Base-by-base conservation (phyloP, 2,329 filamentous ascomycete species). In the Atkinsonella hypoxylon region DNA sequence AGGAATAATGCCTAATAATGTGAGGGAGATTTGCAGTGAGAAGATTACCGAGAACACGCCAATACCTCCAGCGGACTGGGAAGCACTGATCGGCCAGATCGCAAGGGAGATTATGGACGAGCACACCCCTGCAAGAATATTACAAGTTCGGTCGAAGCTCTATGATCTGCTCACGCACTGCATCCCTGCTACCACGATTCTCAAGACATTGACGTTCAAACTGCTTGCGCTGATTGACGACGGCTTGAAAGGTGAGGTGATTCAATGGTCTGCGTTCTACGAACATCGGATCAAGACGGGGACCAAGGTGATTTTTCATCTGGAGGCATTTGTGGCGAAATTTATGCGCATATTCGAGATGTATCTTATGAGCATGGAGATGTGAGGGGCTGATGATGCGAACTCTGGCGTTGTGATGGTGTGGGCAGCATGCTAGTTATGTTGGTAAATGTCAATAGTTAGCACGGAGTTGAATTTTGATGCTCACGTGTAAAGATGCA, bases 281-380 rank as follows among this genome's bases (percentile, higher is more conserved):
- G 94, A 98, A 68, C 93, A 98, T 67, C 80, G 93, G 54, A 87
- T 97, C 69, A 87, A 87, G 65, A 85, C 85, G 59, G 93, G 93
- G 48, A 89, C 79, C 53, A 98, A 98, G 76, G 87, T 95, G 52
- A 97, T 98, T 55, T 98, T 98, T 69, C 94, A 98, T 63, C 73
- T 98, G 4, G 94, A 98, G 69, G 93, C 93, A 3, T 98, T 98
- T 68, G 93, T 98, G 52, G 91, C 91, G 52, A 97, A 96, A 72
- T 95, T 97, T 66, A 97, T 98, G 91, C 81, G 91, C 59, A 81
- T 97, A 58, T 79, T 91, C 56, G 93, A 98, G 73, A 91, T 89
- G 82, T 94, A 82, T 63, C 68, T 84, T 51, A 91, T 95, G 87
- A 87, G 83, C 56, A 90, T 93, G 83, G 87, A 89, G 50, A 72